A percentile compares a stretch with the other conserved stretches of the same genome.
phyloP scores from a whole-genome alignment of 768 basidiomycete genomes.

The Phlegmacium glaucopus region DNA sequence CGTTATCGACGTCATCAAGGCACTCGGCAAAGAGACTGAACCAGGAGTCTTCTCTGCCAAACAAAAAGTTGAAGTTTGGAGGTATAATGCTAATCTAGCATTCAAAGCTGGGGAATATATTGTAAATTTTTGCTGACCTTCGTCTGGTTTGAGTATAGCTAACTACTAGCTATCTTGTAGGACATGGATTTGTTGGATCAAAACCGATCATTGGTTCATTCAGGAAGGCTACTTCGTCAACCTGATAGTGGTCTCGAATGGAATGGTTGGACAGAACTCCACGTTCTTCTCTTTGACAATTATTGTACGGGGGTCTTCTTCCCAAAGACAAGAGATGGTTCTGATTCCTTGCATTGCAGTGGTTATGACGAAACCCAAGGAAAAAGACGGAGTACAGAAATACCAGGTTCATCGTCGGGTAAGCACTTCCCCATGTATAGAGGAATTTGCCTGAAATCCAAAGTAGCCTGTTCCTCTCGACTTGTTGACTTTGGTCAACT shows the following conservation, averaged over 20 bases:
- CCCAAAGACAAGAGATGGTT: constrained; percentile 5
- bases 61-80: constrained; percentile 88
- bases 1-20: constrained; percentile 82
- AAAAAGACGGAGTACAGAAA: constrained; percentile 69
- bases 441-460: constrained; percentile 4
- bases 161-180: constrained; percentile 18
- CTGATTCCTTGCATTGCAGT: constrained; percentile 42
- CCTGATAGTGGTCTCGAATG: constrained; percentile 86
- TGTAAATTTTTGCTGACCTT: constrained; percentile 25
- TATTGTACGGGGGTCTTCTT: constrained; percentile 57
- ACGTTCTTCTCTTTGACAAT: constrained; percentile 91
- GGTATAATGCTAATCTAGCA: constrained; percentile 73
- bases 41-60: constrained; percentile 84
- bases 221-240: constrained; percentile 80
- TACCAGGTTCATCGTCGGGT: constrained; percentile 83
- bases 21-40: constrained; percentile 83
- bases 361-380: constrained; percentile 84
- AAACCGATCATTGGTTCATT: constrained; percentile 78
- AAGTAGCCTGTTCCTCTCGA: constrained; percentile 89
- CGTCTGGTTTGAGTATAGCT: neutral
- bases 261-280: constrained; percentile 89
- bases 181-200: constrained; percentile 91
- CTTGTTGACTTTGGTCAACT: constrained; percentile 79
- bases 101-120: constrained; percentile 79
- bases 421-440: constrained; percentile 21